A percentile compares a stretch with the other conserved stretches of the same genome.
Conservation (phyloP, 2,329 filamentous ascomycete genomes). For the Botrytis fragariae region DNA sequence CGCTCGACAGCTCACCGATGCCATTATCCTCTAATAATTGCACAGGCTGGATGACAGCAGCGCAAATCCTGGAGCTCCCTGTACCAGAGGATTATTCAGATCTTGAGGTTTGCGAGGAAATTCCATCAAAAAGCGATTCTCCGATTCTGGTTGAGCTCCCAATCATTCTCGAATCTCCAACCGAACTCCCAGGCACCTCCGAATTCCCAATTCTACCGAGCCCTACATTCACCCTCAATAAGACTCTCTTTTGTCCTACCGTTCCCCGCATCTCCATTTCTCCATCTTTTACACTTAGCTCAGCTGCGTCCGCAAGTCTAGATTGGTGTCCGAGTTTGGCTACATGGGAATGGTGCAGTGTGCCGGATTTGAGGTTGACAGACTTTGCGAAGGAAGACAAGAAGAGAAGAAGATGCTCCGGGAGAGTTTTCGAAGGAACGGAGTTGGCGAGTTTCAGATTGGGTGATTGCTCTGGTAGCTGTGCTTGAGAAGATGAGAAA, state of each 20-base stretch:
- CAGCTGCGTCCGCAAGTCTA: neutral
- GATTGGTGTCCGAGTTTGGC: neutral
- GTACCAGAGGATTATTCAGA: neutral
- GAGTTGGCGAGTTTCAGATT: neutral
- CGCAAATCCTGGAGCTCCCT: neutral
- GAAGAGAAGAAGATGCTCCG: neutral
- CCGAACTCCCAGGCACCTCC: too few species aligned
- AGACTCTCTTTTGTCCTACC: neutral
- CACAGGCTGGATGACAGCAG: neutral
- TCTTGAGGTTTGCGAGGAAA: neutral
- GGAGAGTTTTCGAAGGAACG: neutral
- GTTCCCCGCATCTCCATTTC: neutral
- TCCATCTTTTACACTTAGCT: neutral
- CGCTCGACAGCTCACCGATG: neutral
- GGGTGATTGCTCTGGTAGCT: neutral
- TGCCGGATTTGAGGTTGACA: slow-evolving; percentile 4
- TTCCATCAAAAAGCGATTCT: too few species aligned
- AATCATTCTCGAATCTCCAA: neutral
- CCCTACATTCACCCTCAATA: too few species aligned
- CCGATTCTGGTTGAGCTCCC: neutral
- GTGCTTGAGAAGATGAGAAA: neutral
- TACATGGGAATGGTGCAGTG: slow-evolving; percentile 9
- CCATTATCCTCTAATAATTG: neutral
- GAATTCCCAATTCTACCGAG: neutral
- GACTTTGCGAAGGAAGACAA: neutral